Evolutionary conservation across 768 basidiomycete species (phyloP), one percentile per base, ranked within the genome.

Genomic region (Boletus eberwhitei): DNA sequence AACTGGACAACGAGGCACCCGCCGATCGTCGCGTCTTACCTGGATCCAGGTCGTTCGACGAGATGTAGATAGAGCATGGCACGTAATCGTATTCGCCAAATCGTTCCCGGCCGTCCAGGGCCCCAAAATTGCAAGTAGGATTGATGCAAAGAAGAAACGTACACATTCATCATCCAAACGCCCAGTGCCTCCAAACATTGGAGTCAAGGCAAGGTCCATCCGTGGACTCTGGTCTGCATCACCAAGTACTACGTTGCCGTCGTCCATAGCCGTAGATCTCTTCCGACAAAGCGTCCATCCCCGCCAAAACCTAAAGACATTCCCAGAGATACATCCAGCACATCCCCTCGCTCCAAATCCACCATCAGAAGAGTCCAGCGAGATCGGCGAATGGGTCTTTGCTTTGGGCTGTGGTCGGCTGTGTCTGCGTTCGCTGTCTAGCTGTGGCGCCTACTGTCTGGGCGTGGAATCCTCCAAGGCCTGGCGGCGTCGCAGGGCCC

Each of bases 381-480:
- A 93, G 75, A 72, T 93, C 90, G 7, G 89, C 88, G 63, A 93
- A 93, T 39, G 91, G 90, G 69, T 93, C 90, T 67, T 89, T 93
- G 53, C 73, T 76, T 61, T 58, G 73, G 43, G 54, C 49, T 31
- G 68, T 48, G 5, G 61, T 48, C 7, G 68, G 62, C 42, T 59
- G 71, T 17, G 55, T 50, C 49, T 64, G 68, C 38, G 60, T 58
- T 26, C 57, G 64, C 46, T 64, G 65, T 32, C 59, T 61, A n/a
- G 38, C 36, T 2, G 57, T 19, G 5, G 57, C 22, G 8, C 52
- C 43, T 14, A 44, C 41, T 19, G 32, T 52, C 41, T 55, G 61
- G 13, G 21, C 17, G 16, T 40, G 46, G 17, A 29, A 24, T 14
- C 50, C 61, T 12, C 57, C 54, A 3, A 52, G 12, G 17, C 56